A percentile compares a stretch with the other conserved stretches of the same genome.
These are phyloP conservation scores for Acrodontium crateriforme DNA, from an alignment of 2,329 filamentous ascomycete species.

Conservation along the genomic window DNA sequence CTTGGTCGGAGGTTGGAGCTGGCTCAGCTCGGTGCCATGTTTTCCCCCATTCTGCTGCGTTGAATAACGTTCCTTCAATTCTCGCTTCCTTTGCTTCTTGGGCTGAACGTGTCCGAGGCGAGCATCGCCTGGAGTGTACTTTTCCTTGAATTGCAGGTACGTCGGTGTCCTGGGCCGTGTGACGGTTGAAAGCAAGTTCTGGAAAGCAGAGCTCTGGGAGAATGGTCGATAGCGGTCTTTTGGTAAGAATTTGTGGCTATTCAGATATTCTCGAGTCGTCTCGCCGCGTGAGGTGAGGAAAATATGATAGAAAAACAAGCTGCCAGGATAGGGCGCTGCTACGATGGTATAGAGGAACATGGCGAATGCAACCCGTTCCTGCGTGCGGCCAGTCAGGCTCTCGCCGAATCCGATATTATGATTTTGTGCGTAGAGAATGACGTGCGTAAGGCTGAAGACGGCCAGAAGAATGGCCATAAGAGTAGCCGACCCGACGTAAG, in stretches of 20 bases:
- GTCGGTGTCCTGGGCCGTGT: slow-evolving; percentile 73
- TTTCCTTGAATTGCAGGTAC: slow-evolving; percentile 73
- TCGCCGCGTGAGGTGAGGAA: slow-evolving; percentile 85
- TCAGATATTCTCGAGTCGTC: slow-evolving; percentile 91
- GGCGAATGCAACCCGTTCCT: slow-evolving; percentile 44
- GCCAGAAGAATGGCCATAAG: slow-evolving; percentile 64
- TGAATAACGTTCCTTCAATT: slow-evolving; percentile 35
- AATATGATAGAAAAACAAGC: slow-evolving; percentile 75
- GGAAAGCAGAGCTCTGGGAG: slow-evolving; percentile 56
- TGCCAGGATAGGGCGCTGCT: slow-evolving; percentile 64
- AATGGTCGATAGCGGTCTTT: slow-evolving; percentile 86
- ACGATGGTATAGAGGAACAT: slow-evolving; percentile 75
- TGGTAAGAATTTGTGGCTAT: slow-evolving; percentile 88
- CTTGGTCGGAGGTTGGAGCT: no score
- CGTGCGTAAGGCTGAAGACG: slow-evolving; percentile 64
- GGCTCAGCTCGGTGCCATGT: slow-evolving; percentile 56
- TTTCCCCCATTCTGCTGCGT: slow-evolving; percentile 5
- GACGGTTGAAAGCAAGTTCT: slow-evolving; percentile 71
- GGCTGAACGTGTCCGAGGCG: slow-evolving; percentile 46
- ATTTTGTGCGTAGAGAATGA: slow-evolving; percentile 55
- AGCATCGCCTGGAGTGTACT: slow-evolving; percentile 70
- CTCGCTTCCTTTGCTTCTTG: slow-evolving; percentile 35
- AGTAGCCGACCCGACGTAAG: slow-evolving; percentile 71
- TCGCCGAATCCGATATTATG: slow-evolving; percentile 52
- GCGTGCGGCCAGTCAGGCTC: slow-evolving; percentile 34